phyloP scores from a whole-genome alignment of 2,329 filamentous ascomycete species.

The Claviceps pazoutovae region DNA sequence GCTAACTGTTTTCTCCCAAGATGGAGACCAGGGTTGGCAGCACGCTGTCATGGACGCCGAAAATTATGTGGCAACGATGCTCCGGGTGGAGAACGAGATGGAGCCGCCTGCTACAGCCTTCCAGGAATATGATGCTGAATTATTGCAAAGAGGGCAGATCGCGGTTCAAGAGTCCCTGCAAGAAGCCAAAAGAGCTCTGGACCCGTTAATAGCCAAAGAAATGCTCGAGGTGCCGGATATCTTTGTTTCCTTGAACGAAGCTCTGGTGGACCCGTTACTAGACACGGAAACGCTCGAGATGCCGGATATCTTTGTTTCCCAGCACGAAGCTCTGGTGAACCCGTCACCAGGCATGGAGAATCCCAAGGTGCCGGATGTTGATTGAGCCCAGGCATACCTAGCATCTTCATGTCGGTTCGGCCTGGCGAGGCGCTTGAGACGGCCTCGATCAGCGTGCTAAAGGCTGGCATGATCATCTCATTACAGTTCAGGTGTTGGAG shows the following conservation, averaged over 20 bases:
- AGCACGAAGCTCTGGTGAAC: too few species aligned
- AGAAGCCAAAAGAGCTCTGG: constrained; percentile 18
- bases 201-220: constrained; percentile 13
- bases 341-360: background rate
- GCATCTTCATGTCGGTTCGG: too few species aligned
- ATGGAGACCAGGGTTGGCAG: constrained; percentile 32
- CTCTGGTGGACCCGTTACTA: too few species aligned
- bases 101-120: constrained; percentile 10
- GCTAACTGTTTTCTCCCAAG: constrained; percentile 6
- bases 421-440: too few species aligned
- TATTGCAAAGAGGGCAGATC: constrained; percentile 18
- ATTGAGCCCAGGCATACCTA: too few species aligned
- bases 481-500: too few species aligned
- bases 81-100: constrained; percentile 9
- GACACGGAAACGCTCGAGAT: background rate
- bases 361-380: too few species aligned
- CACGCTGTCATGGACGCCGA: constrained; percentile 26
- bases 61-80: constrained; percentile 22
- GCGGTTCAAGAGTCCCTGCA: constrained; percentile 21
- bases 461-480: too few species aligned
- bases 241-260: too few species aligned
- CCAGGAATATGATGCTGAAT: constrained; percentile 17
- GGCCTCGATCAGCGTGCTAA: too few species aligned
- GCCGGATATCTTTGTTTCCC: too few species aligned
- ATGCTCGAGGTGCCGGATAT: constrained; percentile 19